Base-by-base conservation (phyloP, 202 grass and related monocot genomes). In the Cymbopogon flexuosus region DNA sequence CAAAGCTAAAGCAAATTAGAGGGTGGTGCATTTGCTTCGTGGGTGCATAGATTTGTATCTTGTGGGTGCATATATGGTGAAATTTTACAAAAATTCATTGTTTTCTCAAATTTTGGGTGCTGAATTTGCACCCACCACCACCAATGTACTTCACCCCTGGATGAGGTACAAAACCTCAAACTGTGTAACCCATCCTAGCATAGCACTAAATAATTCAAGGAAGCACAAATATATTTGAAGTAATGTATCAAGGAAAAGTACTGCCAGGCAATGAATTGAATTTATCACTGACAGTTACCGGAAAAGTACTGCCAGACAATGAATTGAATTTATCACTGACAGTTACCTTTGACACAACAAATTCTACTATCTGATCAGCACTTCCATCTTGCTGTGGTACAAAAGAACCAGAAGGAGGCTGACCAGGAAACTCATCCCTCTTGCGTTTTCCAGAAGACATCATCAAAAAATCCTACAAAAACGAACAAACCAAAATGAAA, bases 331-430 rank as follows among this genome's bases (percentile, higher is more conserved):
- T 42, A 33, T 31, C 37, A 31, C 19, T 64, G 27, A 67, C 29
- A 21, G 21, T n/a, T 89, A 94, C 92, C 89, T 91, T 68, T 45
- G 86, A 86, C 10, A 77, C 43, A 62, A 72, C 63, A 86, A 91
- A 87, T 74, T 95, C 88, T 51, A 91, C 10, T 43, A 85, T 84
- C 62, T 91, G 72, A 75, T 99, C 96, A 6, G 74, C 60, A 87
- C 82, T 91, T 68, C 96, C 96, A 91, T 99, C 96, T 87, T 99
- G 96, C 76, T 99, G 96, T 69, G 96, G 92, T 87, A 99, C 60
- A 63, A 90, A 95, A 81, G 75, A 84, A 80, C 89, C 88, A 83
- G 96, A 85, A 85, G 88, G 77, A 29, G 91, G 58, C 54, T 88
- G 92, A 76, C 90, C 90, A 86, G 96, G 71, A 84, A 91, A 91